Percentiles rank a stretch among this genome's conserved stretches.
phyloP scores from a whole-genome alignment of 1,284 basidiomycete genomes.

The Moesziomyces aphidis region DNA sequence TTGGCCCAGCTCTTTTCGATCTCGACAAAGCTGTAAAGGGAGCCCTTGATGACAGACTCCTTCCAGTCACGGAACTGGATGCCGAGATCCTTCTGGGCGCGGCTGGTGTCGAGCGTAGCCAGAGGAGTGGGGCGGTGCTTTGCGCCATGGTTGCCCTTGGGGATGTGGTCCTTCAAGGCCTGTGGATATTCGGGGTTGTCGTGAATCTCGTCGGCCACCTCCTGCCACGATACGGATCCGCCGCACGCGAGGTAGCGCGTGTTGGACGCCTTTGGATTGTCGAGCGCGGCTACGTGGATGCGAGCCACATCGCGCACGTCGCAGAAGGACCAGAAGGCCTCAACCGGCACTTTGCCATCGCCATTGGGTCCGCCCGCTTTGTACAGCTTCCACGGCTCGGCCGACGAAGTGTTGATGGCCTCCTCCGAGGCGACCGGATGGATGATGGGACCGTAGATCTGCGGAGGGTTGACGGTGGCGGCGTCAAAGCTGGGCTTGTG shows the following conservation, averaged over 20 bases:
- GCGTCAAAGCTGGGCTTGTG: constrained; percentile 55
- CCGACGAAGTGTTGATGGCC: constrained; percentile 37
- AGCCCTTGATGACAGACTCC: constrained; percentile 44
- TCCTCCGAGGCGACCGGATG: constrained; percentile 36
- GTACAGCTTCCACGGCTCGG: constrained; percentile 41
- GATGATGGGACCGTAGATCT: constrained; percentile 57
- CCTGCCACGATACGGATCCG: constrained; percentile 32
- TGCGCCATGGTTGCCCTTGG: constrained; percentile 27
- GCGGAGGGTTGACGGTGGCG: constrained; percentile 48
- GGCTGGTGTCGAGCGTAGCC: constrained; percentile 31
- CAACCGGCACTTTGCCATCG: constrained; percentile 34
- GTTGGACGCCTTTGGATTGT: constrained; percentile 25
- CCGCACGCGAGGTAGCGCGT: constrained; percentile 33
- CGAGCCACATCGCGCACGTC: constrained; percentile 46
- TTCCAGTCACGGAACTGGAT: constrained; percentile 49
- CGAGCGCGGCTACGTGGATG: constrained; percentile 35
- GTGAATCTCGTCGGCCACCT: constrained; percentile 45
- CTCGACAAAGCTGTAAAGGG: constrained; percentile 39
- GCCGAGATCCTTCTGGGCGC: constrained; percentile 25
- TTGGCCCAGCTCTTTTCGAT: constrained; percentile 45
- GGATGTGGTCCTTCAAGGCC: constrained; percentile 36
- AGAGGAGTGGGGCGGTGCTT: constrained; percentile 21
- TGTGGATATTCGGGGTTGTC: constrained; percentile 39
- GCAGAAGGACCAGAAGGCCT: constrained; percentile 34
- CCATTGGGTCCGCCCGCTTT: constrained; percentile 37